Conservation (phyloP, 352 stramenopile genomes). For the Phytophthora rubi region DNA sequence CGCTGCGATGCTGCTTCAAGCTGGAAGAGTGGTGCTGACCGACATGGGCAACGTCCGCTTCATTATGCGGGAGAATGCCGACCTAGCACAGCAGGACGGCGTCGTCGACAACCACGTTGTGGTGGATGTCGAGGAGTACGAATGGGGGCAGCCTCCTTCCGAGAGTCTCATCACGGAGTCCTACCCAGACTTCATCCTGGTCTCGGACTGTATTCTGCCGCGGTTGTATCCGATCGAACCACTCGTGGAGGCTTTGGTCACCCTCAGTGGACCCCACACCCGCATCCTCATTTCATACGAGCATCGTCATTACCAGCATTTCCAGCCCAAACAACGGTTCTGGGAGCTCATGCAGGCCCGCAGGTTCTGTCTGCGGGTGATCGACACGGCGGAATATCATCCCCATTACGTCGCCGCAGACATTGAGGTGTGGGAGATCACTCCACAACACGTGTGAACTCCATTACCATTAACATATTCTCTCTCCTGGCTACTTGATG, state of each 20-base stretch:
- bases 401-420: constrained; percentile 81
- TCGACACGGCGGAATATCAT: constrained; percentile 69
- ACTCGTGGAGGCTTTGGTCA: constrained; percentile 88
- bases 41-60: constrained; percentile 91
- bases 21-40: constrained; percentile 84
- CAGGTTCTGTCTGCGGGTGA: constrained; percentile 58
- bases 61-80: constrained; percentile 91
- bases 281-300: constrained; percentile 89
- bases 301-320: constrained; percentile 81
- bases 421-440: constrained; percentile 90
- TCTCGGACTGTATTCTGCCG: constrained; percentile 96
- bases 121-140: constrained; percentile 86
- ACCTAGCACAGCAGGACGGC: constrained; percentile 40
- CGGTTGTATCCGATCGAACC: constrained; percentile 96
- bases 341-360: constrained; percentile 65
- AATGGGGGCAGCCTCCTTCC: constrained; percentile 81
- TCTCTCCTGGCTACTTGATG: neutral
- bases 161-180: constrained; percentile 35
- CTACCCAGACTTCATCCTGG: constrained; percentile 86
- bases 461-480: constrained; percentile 1
- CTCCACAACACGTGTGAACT: constrained; percentile 1
- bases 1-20: constrained; percentile 83
- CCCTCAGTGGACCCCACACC: constrained; percentile 61
- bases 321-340: constrained; percentile 83
- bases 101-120: constrained; percentile 32